A percentile compares a stretch with the other conserved stretches of the same genome.
These are phyloP conservation scores for Ophiorrhiza pumila DNA, from an alignment of 257 asterid genomes.

Conservation along the genomic window DNA sequence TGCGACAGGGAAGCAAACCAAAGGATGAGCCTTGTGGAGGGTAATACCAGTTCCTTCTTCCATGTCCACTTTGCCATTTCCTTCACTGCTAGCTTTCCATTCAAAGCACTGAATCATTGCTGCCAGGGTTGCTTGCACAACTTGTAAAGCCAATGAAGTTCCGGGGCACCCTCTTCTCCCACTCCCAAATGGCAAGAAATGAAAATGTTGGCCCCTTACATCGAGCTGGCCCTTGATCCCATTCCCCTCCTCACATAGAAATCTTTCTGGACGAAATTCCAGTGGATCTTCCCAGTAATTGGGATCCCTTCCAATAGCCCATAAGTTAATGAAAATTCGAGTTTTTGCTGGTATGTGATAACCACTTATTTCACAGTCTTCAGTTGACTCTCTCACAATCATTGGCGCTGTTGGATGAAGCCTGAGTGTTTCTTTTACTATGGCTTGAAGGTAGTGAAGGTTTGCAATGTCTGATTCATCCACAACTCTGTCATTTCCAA, in stretches of 20 bases:
- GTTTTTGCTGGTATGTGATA: conserved; percentile 51
- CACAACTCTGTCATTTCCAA: conserved; percentile 39
- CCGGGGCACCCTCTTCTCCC: conserved; percentile 83
- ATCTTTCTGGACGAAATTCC: conserved; percentile 67
- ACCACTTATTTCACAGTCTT: conserved; percentile 51
- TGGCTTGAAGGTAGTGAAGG: conserved; percentile 65
- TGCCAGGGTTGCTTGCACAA: conserved; percentile 60
- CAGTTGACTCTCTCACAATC: conserved; percentile 42
- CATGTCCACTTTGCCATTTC: conserved; percentile 42
- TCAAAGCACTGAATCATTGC: conserved; percentile 73
- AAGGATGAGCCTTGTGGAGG: conserved; percentile 58
- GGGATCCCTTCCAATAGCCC: conserved; percentile 70
- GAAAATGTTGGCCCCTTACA: conserved; percentile 72
- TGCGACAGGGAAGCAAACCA: conserved; percentile 45
- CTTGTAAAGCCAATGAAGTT: conserved; percentile 58
- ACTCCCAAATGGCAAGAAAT: conserved; percentile 65
- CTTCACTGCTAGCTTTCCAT: conserved; percentile 37
- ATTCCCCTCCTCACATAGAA: conserved; percentile 30
- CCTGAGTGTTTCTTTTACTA: conserved; percentile 70
- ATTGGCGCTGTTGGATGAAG: conserved; percentile 80
- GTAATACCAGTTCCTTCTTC: conserved; percentile 61
- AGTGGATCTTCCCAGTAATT: conserved; percentile 59
- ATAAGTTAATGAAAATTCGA: conserved; percentile 51
- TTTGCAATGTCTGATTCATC: conserved; percentile 60
- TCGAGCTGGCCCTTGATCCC: conserved; percentile 36